A percentile compares a stretch with the other conserved stretches of the same genome.
Conservation (phyloP, 768 basidiomycete genomes). For the Boletus reticuloceps region DNA sequence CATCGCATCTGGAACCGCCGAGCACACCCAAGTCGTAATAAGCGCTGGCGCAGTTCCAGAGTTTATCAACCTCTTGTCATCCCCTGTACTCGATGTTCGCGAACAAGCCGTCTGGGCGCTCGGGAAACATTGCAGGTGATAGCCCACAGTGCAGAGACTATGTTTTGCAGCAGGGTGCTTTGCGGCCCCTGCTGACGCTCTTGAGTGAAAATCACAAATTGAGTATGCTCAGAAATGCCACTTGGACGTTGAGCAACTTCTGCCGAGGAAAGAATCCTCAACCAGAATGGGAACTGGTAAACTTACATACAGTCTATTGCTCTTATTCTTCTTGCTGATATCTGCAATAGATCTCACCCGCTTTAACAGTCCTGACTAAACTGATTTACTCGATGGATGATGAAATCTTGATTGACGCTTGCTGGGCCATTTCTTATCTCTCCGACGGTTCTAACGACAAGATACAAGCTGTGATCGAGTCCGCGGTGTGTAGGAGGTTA, state of each 20-base stretch:
- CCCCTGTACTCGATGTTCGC: constrained; percentile 92
- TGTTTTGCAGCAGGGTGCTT: constrained; percentile 89
- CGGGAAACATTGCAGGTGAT: constrained; percentile 98
- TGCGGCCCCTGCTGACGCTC: constrained; percentile 86
- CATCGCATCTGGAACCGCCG: constrained; percentile 96
- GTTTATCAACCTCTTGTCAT: constrained; percentile 95
- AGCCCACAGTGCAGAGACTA: constrained; percentile 97
- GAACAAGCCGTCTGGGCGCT: constrained; percentile 99
- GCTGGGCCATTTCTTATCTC: constrained; percentile 99
- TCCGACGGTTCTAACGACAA: constrained; percentile 99
- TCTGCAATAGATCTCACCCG: constrained; percentile 84
- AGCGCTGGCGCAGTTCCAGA: constrained; percentile 91
- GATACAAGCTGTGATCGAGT: constrained; percentile 99
- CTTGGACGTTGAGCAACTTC: constrained; percentile 99
- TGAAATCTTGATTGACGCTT: constrained; percentile 98
- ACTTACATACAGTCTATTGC: constrained; percentile 27
- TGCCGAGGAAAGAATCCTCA: constrained; percentile 98
- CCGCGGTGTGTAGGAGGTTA: constrained; percentile 94
- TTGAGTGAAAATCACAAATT: constrained; percentile 97
- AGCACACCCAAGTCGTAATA: constrained; percentile 98
- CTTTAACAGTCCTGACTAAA: constrained; percentile 94
- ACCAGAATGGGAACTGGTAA: constrained; percentile 94
- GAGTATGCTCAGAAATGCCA: constrained; percentile 97
- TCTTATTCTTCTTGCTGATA: constrained; percentile 11
- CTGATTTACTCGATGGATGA: constrained; percentile 98